Evolutionary conservation across 2,329 filamentous ascomycete species (phyloP), one percentile per base, ranked within the genome.

Genomic region (Laburnicola sp.): DNA sequence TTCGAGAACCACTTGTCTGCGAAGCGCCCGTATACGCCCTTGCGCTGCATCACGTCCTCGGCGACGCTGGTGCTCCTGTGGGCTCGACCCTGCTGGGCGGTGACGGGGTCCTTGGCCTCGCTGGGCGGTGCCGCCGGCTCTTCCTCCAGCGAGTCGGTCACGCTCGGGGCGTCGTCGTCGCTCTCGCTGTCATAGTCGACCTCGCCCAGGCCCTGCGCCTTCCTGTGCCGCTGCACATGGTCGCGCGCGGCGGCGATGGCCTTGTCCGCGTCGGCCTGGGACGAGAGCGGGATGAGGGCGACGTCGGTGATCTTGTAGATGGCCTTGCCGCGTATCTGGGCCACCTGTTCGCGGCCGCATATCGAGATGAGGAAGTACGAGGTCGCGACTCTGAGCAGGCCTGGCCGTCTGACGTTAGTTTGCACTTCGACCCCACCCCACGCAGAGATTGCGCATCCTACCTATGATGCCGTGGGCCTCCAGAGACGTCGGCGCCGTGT

Each of bases 1-100:
- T 84, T 86, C 37, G 90, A 94, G 68, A 97, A 94, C 94, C 94
- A 99, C 53, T 87, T 86, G 56, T 91, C 84, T 0, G 93, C 90
- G 70, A 97, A 97, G 32, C 89, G 82, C 3, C 92, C 93, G 71
- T 97, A 97, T 56, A 86, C 86, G 0, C 92, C 91, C 61, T 85
- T 87, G 50, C 84, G 86, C 32, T 86, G 84, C 47, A 97, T 93
- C 1, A 97, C 92, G 75, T 97, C 89, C 71, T 96, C 86, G 0
- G 88, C 91, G 52, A 97, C 86, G 59, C 86, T 91, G 10, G 70
- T 69, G 25, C 57, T 59, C 27, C 45, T 66, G 56, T 64, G 54
- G 2, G 50, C 42, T 7, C 59, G 53, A 4, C 55, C 56, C 44
- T 53, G 60, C 38, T 67, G 68, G 4, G 62, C 65, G 2, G 65